Conservation (phyloP, 345 rosid genomes). For the Eucalyptus urophylla region DNA sequence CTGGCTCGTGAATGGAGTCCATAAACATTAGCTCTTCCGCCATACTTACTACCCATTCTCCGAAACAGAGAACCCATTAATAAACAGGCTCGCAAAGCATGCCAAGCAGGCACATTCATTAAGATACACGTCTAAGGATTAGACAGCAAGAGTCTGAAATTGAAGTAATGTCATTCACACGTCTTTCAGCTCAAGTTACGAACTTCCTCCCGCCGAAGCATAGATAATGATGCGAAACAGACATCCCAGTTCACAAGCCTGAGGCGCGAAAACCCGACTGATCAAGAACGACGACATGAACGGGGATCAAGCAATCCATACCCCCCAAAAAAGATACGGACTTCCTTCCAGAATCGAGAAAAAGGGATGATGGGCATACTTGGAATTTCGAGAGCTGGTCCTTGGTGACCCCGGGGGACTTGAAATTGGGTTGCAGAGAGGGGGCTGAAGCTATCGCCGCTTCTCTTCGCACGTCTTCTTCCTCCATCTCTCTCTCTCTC, state of each 20-base stretch:
- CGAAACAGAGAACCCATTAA: neutral
- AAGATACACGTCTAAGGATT: neutral
- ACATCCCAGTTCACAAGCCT: neutral
- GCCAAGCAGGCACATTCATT: neutral
- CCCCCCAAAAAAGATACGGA: neutral
- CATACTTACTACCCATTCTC: neutral
- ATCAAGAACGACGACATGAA: neutral
- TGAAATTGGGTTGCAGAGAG: neutral
- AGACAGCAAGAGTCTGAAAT: neutral
- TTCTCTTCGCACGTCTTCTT: constrained; percentile 6
- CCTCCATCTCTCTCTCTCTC: neutral
- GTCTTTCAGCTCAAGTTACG: neutral
- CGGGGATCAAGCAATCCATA: neutral
- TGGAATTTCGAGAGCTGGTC: constrained; percentile 1
- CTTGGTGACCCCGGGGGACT: neutral
- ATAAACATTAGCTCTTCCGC: neutral
- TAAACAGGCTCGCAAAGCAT: neutral
- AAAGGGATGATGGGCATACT: neutral
- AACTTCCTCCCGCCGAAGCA: neutral
- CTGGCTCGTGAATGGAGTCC: neutral
- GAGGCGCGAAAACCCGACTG: neutral
- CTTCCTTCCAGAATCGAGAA: neutral
- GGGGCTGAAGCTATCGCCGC: neutral
- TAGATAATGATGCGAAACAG: neutral
- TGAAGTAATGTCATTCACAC: neutral